Conservation (phyloP, 1,139 yeast species). For the Yarrowia galli region DNA sequence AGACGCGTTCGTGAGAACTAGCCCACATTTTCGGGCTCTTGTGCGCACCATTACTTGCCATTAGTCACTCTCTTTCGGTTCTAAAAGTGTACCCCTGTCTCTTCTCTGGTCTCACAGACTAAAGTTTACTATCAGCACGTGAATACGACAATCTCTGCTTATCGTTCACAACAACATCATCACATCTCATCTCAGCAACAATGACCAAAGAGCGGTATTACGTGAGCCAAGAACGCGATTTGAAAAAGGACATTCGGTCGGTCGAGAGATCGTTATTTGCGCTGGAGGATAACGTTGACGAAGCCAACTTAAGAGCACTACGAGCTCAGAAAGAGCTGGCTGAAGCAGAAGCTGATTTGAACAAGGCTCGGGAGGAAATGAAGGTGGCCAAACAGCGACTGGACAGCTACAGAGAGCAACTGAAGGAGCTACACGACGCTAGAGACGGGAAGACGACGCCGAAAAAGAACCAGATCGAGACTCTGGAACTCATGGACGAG, state of each 20-base stretch:
- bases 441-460: constrained; percentile 16
- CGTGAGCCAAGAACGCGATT: constrained; percentile 28
- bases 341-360: constrained; percentile 19
- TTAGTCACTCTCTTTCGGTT: not conserved
- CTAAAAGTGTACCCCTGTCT: constrained; percentile 11
- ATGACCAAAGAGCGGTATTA: constrained; percentile 28
- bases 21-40: not conserved
- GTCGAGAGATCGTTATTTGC: constrained; percentile 10
- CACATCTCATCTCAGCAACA: not conserved
- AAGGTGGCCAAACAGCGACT: constrained; percentile 7
- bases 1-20: not conserved
- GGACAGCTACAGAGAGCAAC: constrained; percentile 3
- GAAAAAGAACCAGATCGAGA: constrained; percentile 5
- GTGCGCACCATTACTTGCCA: not conserved
- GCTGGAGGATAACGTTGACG: constrained; percentile 13
- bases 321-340: constrained; percentile 30
- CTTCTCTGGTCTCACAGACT: constrained; percentile 2
- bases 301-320: not conserved
- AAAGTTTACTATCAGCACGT: constrained; percentile 34
- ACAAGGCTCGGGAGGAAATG: not conserved
- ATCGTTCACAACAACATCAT: constrained; percentile 1
- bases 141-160: constrained; percentile 25
- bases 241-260: constrained; percentile 5
- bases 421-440: constrained; percentile 13
- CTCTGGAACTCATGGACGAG: constrained; percentile 6